phyloP scores from a whole-genome alignment of 805 yeast species.

The Pachysolen tannophilus region DNA sequence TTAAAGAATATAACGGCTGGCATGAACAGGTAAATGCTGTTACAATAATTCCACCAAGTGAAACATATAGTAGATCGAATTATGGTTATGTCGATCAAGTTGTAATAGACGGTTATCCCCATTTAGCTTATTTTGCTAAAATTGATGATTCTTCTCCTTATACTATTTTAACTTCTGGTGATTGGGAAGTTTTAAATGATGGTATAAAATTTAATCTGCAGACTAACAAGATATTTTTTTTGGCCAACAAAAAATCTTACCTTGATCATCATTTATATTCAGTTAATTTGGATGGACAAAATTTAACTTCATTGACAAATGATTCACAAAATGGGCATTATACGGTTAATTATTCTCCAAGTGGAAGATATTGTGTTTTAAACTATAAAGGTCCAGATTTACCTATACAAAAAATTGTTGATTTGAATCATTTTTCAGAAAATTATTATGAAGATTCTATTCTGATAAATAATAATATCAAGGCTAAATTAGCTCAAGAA shows the following conservation, averaged over 20 bases:
- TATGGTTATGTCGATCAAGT: constrained; percentile 61
- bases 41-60: constrained; percentile 23
- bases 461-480: constrained; percentile 4
- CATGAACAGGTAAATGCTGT: constrained; percentile 42
- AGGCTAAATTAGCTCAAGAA: not conserved
- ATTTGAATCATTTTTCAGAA: constrained; percentile 10
- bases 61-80: constrained; percentile 17
- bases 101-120: constrained; percentile 48
- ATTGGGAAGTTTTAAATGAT: constrained; percentile 45
- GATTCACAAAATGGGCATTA: constrained; percentile 35
- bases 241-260: constrained; percentile 46
- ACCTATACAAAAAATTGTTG: constrained; percentile 37
- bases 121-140: constrained; percentile 52
- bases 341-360: constrained; percentile 44
- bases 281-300: constrained; percentile 27
- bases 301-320: constrained; percentile 20
- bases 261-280: constrained; percentile 55
- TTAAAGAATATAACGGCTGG: constrained; percentile 42
- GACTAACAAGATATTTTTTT: constrained; percentile 42
- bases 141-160: constrained; percentile 31
- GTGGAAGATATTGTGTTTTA: constrained; percentile 43
- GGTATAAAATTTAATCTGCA: constrained; percentile 39
- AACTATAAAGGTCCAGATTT: constrained; percentile 39
- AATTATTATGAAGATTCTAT: constrained; percentile 1
- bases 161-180: constrained; percentile 33